Conservation (phyloP, 768 basidiomycete species). For the Phanerochaete carnosa region DNA sequence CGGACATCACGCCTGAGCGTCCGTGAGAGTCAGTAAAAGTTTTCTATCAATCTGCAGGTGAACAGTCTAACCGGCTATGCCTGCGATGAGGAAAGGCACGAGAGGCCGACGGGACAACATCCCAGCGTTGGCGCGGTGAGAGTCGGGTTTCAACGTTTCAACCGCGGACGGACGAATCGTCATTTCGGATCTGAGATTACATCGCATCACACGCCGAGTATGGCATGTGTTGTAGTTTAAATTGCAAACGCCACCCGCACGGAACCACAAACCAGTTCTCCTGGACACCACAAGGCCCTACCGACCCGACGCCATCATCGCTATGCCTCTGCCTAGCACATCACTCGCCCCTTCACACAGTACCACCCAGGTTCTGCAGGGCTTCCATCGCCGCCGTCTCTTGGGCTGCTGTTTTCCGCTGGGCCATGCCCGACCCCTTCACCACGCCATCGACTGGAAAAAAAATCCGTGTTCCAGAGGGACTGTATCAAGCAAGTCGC, state of each 20-base stretch:
- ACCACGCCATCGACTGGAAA: constrained; percentile 43
- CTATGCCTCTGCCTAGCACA: not conserved
- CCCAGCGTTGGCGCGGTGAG: constrained; percentile 15
- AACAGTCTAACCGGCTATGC: constrained; percentile 46
- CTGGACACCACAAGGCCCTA: not conserved
- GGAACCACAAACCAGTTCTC: not conserved
- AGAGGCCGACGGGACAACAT: constrained; percentile 37
- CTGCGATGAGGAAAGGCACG: constrained; percentile 53
- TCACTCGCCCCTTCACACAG: not conserved
- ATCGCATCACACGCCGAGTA: not conserved
- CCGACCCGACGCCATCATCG: too few species aligned
- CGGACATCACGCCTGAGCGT: constrained; percentile 53
- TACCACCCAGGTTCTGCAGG: constrained; percentile 22
- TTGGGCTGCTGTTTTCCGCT: constrained; percentile 35
- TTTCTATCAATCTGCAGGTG: not conserved
- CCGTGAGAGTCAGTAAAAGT: not conserved
- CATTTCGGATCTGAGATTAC: not conserved
- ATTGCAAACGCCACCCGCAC: not conserved
- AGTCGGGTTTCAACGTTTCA: constrained; percentile 6
- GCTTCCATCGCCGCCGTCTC: constrained; percentile 31
- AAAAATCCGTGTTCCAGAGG: not conserved
- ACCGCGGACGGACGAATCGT: constrained; percentile 1
- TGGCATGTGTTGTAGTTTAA: constrained; percentile 12
- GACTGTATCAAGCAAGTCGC: too few species aligned
- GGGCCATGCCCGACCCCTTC: constrained; percentile 43